Conservation (phyloP, 257 asterid genomes). For the Forsythia suspensa region DNA sequence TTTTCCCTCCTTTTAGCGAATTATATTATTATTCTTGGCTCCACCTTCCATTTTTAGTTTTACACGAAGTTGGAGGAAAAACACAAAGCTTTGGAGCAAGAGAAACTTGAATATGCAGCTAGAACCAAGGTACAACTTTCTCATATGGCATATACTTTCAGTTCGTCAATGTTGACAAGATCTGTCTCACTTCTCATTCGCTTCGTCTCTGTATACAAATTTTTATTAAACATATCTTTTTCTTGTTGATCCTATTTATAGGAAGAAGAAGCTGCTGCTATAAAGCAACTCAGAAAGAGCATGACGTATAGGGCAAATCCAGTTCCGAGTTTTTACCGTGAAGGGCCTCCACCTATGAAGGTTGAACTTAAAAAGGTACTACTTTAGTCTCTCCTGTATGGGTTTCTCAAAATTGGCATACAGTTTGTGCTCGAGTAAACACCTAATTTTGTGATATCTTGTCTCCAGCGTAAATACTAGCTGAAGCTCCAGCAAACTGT, state of each 20-base stretch:
- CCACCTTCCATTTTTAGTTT: conserved; percentile 38
- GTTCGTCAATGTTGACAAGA: background rate
- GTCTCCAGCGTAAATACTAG: background rate
- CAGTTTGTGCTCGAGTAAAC: background rate
- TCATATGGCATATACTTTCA: background rate
- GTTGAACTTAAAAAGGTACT: conserved; percentile 80
- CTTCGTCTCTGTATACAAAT: background rate
- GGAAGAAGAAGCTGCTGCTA: conserved; percentile 81
- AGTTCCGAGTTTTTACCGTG: conserved; percentile 80
- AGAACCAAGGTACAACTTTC: conserved; percentile 55
- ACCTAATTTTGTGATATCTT: background rate
- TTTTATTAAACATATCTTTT: background rate
- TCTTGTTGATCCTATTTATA: conserved; percentile 33
- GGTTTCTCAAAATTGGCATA: background rate
- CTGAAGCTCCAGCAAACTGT: background rate
- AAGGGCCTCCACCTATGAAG: conserved; percentile 85
- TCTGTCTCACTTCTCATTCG: background rate
- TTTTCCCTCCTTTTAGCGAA: conserved; percentile 1
- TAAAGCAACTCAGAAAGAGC: conserved; percentile 79
- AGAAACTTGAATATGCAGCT: conserved; percentile 69
- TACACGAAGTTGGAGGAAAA: conserved; percentile 76
- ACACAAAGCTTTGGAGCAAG: conserved; percentile 86
- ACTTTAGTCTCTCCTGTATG: background rate
- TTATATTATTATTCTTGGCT: conserved; percentile 2
- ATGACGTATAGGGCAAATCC: conserved; percentile 87